Conservation (phyloP, 177 flowering plant genomes). For the Vitis hybrid region DNA sequence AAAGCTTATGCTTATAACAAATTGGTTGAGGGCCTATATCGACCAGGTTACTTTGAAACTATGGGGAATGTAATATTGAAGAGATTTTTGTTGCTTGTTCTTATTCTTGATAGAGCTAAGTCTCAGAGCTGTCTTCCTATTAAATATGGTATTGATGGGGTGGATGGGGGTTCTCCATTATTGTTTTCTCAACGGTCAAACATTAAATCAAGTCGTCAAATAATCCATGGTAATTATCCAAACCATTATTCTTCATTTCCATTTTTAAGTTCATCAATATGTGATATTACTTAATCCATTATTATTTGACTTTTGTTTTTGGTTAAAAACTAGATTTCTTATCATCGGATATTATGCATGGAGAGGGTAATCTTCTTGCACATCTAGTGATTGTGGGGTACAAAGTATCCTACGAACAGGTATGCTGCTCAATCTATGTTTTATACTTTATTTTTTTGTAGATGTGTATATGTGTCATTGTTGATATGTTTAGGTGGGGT, state of each 20-base stretch:
- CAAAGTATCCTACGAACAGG: slow-evolving; percentile 84
- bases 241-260: neutral
- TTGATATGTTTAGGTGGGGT: neutral
- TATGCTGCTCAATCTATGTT: slow-evolving; percentile 24
- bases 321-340: slow-evolving; percentile 59
- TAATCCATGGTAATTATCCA: slow-evolving; percentile 58
- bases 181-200: slow-evolving; percentile 50
- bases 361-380: slow-evolving; percentile 90
- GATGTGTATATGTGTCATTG: neutral
- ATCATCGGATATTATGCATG: slow-evolving; percentile 87
- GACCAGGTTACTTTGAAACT: slow-evolving; percentile 88
- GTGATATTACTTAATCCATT: neutral
- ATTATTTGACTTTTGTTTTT: slow-evolving; percentile 16
- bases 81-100: slow-evolving; percentile 81
- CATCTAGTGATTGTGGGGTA: slow-evolving; percentile 84
- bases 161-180: slow-evolving; percentile 96
- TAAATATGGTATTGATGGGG: slow-evolving; percentile 89
- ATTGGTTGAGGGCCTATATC: slow-evolving; percentile 83
- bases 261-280: slow-evolving; percentile 1
- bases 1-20: slow-evolving; percentile 83
- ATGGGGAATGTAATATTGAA: slow-evolving; percentile 83
- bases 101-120: slow-evolving; percentile 87
- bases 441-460: neutral
- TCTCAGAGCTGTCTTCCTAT: slow-evolving; percentile 72
- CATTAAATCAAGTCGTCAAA: slow-evolving; percentile 81